A percentile compares a stretch with the other conserved stretches of the same genome.
These are phyloP conservation scores for Aspergillus sp. DNA, from an alignment of 2,329 filamentous ascomycete genomes.

Conservation along the genomic window DNA sequence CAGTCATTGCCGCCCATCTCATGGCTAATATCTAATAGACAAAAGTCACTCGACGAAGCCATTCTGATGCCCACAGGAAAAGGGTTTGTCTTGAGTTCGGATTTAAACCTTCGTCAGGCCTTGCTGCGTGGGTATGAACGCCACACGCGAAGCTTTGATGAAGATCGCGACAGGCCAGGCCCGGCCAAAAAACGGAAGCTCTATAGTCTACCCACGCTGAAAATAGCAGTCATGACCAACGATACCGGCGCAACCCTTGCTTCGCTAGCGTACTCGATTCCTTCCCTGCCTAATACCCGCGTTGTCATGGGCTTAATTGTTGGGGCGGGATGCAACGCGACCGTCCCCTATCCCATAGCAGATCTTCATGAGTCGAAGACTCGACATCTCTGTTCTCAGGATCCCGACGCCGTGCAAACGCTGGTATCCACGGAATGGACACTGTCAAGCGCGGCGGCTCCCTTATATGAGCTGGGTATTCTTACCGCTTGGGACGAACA, in stretches of 20 bases:
- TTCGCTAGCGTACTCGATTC: conserved; percentile 71
- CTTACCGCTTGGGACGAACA: conserved; percentile 67
- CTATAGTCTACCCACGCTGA: conserved; percentile 58
- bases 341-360: conserved; percentile 64
- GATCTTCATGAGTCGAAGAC: conserved; percentile 63
- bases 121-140: conserved; percentile 40
- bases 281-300: conserved; percentile 56
- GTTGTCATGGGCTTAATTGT: conserved; percentile 75
- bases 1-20: no score
- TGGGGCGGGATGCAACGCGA: conserved; percentile 75
- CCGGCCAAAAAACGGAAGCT: conserved; percentile 29
- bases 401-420: conserved; percentile 55
- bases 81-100: conserved; percentile 45
- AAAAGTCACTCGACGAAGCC: conserved; percentile 50
- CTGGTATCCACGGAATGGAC: conserved; percentile 80
- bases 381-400: conserved; percentile 44
- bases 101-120: conserved; percentile 34
- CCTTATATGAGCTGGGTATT: conserved; percentile 60
- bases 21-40: conserved; percentile 28
- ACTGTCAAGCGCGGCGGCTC: conserved; percentile 66
- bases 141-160: conserved; percentile 39
- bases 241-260: conserved; percentile 75
- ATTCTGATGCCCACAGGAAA: conserved; percentile 55
- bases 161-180: conserved; percentile 16
- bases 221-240: conserved; percentile 72